These are phyloP conservation scores for Aspergillus panamensis DNA, from an alignment of 495 filamentous ascomycete genomes.

Conservation along the genomic window DNA sequence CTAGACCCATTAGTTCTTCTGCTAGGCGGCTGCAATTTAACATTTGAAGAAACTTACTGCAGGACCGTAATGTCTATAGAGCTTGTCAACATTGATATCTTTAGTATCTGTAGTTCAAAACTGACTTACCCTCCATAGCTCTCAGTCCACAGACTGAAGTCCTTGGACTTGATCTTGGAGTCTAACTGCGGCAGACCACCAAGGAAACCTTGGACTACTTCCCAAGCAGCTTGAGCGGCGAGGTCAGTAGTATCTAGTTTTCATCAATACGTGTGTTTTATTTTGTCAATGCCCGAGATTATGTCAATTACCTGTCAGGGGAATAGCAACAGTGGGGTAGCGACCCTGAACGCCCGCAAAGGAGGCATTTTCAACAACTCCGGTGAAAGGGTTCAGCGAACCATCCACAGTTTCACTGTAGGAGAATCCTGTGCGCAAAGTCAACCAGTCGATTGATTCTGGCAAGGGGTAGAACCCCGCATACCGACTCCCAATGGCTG, in stretches of 20 bases:
- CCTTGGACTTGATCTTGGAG: constrained; percentile 49
- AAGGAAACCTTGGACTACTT: constrained; percentile 56
- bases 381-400: constrained; percentile 45
- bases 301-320: constrained; percentile 34
- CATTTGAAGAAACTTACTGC: constrained; percentile 44
- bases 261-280: constrained; percentile 15
- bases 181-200: constrained; percentile 46
- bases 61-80: constrained; percentile 42
- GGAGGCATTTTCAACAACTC: constrained; percentile 39
- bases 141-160: constrained; percentile 51
- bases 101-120: no score
- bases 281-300: background rate
- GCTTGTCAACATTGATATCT: constrained; percentile 15
- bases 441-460: background rate
- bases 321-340: constrained; percentile 46
- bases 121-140: constrained; percentile 61
- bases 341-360: constrained; percentile 44
- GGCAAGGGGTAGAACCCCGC: background rate
- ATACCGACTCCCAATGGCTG: constrained; percentile 58
- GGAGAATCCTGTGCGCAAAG: constrained; percentile 46
- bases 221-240: constrained; percentile 53
- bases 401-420: constrained; percentile 43
- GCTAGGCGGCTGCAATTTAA: constrained; percentile 36
- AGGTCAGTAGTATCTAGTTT: constrained; percentile 49
- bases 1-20: constrained; percentile 20